phyloP scores from a whole-genome alignment of 306 rosid genomes.

The Quillaja saponaria region DNA sequence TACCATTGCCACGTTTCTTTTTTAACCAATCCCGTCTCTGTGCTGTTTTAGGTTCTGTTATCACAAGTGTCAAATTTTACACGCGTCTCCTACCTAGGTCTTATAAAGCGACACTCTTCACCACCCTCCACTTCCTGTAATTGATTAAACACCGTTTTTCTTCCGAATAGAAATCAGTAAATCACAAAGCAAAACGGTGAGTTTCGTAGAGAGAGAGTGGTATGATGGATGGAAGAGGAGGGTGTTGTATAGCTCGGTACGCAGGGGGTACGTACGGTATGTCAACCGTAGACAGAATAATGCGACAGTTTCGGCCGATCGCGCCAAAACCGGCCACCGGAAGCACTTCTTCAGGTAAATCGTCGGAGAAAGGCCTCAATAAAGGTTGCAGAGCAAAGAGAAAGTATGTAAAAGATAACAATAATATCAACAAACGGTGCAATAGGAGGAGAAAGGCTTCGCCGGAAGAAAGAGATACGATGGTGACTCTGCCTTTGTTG shows the following conservation, averaged over 20 bases:
- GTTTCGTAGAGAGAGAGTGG: neutral
- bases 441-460: constrained; percentile 46
- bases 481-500: constrained; percentile 64
- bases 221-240: constrained; percentile 67
- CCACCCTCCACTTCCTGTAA: neutral
- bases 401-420: constrained; percentile 42
- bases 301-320: constrained; percentile 82
- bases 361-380: constrained; percentile 33
- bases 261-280: constrained; percentile 49
- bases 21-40: constrained; percentile 46
- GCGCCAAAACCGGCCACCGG: constrained; percentile 75
- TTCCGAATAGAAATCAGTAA: no score
- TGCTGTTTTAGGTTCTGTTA: constrained; percentile 28
- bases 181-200: neutral
- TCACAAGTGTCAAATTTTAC: constrained; percentile 41
- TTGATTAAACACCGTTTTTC: neutral
- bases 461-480: constrained; percentile 20
- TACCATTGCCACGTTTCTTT: constrained; percentile 42
- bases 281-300: constrained; percentile 58
- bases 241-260: constrained; percentile 67
- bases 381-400: constrained; percentile 37
- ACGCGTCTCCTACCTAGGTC: constrained; percentile 40
- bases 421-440: constrained; percentile 29
- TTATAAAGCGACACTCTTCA: constrained; percentile 27
- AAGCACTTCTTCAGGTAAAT: constrained; percentile 29